phyloP scores from a whole-genome alignment of 305 asterid species.

The Lippia alba region DNA sequence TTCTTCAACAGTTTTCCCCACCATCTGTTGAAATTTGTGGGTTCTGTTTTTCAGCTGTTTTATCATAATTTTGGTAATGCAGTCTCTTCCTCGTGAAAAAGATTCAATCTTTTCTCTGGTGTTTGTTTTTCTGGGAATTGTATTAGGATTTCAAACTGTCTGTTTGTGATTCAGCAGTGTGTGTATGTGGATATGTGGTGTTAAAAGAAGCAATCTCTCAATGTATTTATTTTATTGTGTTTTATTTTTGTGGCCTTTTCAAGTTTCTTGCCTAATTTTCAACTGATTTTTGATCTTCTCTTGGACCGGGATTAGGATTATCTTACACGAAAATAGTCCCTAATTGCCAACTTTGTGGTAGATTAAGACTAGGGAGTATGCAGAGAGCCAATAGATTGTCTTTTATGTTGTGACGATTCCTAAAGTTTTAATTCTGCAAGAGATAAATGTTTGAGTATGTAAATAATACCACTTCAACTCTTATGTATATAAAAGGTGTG shows the following conservation, averaged over 20 bases:
- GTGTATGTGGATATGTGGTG: background rate
- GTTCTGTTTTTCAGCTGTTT: constrained; percentile 21
- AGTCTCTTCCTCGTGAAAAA: background rate
- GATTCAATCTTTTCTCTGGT: constrained; percentile 1
- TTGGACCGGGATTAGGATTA: constrained; percentile 25
- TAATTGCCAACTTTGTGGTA: constrained; percentile 22
- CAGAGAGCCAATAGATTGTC: background rate
- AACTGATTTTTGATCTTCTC: constrained; percentile 14
- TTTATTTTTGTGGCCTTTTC: background rate
- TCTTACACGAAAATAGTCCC: background rate
- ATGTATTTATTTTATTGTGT: no score
- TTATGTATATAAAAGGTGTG: constrained; percentile 14
- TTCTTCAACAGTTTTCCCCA: constrained; percentile 20
- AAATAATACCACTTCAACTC: constrained; percentile 2
- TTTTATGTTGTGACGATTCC: constrained; percentile 1
- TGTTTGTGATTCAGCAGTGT: background rate
- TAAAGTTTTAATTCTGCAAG: constrained; percentile 8
- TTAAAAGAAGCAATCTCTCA: background rate
- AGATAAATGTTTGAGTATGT: constrained; percentile 27
- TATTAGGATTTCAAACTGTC: background rate
- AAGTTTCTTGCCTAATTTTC: background rate
- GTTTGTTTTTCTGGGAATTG: constrained; percentile 11
- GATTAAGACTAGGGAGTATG: constrained; percentile 1
- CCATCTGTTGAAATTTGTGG: constrained; percentile 19
- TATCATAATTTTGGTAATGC: constrained; percentile 17